Base-by-base conservation (phyloP, 78 protist species). In the Acrasis kona region DNA sequence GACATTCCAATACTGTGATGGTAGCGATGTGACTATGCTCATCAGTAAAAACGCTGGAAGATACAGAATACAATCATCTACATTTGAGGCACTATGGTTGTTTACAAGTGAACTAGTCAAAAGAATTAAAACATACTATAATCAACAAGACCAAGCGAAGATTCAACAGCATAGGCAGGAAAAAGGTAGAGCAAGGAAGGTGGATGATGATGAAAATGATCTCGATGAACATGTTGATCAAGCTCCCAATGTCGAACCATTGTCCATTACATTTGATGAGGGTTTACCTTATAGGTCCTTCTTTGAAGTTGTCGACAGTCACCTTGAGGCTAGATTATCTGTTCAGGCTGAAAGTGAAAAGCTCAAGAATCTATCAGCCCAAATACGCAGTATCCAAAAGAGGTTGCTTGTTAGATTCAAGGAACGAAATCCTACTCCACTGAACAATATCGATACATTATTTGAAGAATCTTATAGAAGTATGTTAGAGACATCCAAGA, bases 341-440 rank as follows among this genome's bases (percentile, higher is more conserved):
- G 66, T 65, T 35, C 12, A 2, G 2, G 78, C 78, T 2, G n/a
- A n/a, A n/a, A n/a, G n/a, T n/a, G n/a, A n/a, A n/a, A n/a, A n/a
- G n/a, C n/a, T n/a, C n/a, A n/a, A n/a, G n/a, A n/a, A n/a, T n/a
- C n/a, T n/a, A n/a, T n/a, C n/a, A n/a, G n/a, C n/a, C n/a, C n/a
- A n/a, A n/a, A n/a, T n/a, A n/a, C 50, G 84, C 34, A 74, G 72
- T 27, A 57, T 80, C 2, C 84, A 84, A 71, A 79, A 79, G 79
- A 74, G 88, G 3, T 68, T 79, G 39, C 71, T 80, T 2, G 88
- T 84, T 35, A 69, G 84, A 6, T 79, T 41, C 70, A 81, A 80
- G 41, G 88, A 84, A 41, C 65, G 81, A 1, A 79, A 74, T 50
- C 85, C 88, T 35, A 36, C 76, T 38, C 88, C 88, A 32, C 19